Conservation (phyloP, 768 basidiomycete species). For the Lactifluus volemus region DNA sequence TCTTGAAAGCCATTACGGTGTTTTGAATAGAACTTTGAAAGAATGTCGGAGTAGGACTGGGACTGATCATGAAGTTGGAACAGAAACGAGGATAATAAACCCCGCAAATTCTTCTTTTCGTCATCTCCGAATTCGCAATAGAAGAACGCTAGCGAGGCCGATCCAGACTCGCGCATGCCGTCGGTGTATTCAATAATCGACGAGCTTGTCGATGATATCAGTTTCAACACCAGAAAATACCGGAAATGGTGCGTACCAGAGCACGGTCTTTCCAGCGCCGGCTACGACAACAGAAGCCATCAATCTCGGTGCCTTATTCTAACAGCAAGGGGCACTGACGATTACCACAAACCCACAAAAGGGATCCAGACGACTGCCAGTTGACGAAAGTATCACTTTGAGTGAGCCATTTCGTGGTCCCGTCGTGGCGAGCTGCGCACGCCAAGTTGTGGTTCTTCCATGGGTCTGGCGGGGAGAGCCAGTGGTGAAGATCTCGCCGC, state of each 20-base stretch:
- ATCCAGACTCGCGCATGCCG: not conserved
- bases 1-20: not conserved
- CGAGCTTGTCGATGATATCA: not conserved
- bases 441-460: not conserved
- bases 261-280: not conserved
- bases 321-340: not conserved
- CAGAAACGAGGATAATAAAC: not conserved
- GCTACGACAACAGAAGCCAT: not conserved
- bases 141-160: not conserved
- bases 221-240: not conserved
- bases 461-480: not conserved
- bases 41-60: not conserved
- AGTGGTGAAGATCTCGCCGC: not conserved
- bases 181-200: not conserved
- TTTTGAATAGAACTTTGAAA: not conserved
- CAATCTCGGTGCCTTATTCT: not conserved
- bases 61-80: not conserved
- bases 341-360: constrained; percentile 4
- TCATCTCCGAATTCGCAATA: constrained; percentile 1
- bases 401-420: not conserved
- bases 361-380: not conserved
- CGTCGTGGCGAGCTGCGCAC: not conserved
- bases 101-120: not conserved
- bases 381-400: not conserved
- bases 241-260: not conserved